These are phyloP conservation scores for Pelomyxa schiedti DNA, from an alignment of 78 protist species.

Conservation along the genomic window DNA sequence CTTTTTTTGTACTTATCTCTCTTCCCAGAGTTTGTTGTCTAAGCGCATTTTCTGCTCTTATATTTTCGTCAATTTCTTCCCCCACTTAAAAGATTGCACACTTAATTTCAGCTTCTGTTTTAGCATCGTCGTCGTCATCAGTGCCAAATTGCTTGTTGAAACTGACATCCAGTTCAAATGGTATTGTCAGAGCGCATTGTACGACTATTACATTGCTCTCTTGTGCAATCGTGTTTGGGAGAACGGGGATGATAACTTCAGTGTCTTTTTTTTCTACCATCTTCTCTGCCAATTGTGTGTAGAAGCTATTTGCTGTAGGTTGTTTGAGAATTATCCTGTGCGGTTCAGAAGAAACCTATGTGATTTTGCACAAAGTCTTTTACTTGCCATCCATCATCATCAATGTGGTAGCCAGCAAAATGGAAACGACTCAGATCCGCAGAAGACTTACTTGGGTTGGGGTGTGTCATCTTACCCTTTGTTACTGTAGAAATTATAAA, in stretches of 20 bases:
- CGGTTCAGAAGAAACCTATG: too few relatives aligned
- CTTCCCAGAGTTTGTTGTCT: not conserved
- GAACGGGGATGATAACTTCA: constrained; percentile 23
- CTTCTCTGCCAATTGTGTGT: too few relatives aligned
- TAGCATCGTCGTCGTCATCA: not conserved
- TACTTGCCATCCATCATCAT: too few relatives aligned
- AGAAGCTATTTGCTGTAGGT: too few relatives aligned
- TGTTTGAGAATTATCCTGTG: too few relatives aligned
- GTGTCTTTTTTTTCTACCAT: too few relatives aligned
- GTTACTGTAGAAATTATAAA: too few relatives aligned
- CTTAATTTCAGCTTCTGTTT: constrained; percentile 5
- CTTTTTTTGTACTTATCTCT: not conserved
- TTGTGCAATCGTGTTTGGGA: constrained; percentile 8
- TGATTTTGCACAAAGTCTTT: too few relatives aligned
- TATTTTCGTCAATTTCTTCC: not conserved
- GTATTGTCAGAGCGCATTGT: constrained; percentile 26
- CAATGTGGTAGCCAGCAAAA: too few relatives aligned
- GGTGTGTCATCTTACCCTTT: too few relatives aligned
- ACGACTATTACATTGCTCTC: constrained; percentile 4
- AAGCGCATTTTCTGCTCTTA: not conserved
- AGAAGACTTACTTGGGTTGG: too few relatives aligned
- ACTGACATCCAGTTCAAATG: constrained; percentile 20
- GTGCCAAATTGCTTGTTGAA: not conserved
- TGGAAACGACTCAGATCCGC: too few relatives aligned
- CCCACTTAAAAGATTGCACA: constrained; percentile 14